Conservation (phyloP, 129 eudicot species). For the Glebionis coronaria region DNA sequence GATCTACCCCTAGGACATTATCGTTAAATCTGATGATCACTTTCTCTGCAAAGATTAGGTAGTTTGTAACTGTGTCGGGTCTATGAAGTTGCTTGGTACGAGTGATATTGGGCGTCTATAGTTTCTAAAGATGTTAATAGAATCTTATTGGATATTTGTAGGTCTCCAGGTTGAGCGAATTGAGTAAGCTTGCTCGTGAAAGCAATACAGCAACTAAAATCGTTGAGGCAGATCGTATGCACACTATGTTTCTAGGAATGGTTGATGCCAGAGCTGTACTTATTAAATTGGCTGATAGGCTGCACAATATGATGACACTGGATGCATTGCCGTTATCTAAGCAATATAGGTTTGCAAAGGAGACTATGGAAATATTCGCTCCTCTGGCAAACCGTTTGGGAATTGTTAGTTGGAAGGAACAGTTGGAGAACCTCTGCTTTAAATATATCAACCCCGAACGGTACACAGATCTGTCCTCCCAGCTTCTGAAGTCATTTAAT, state of each 20-base stretch:
- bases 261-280: constrained; percentile 93
- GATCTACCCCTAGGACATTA: not conserved
- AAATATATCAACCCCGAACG: constrained; percentile 64
- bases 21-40: not conserved
- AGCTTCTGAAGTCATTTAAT: constrained; percentile 62
- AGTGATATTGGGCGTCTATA: not conserved
- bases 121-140: not conserved
- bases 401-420: constrained; percentile 33
- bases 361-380: constrained; percentile 83
- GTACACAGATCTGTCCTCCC: constrained; percentile 60
- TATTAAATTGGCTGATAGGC: constrained; percentile 78
- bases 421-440: constrained; percentile 72
- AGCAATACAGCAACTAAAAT: constrained; percentile 78
- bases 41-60: not conserved
- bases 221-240: constrained; percentile 90
- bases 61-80: not conserved
- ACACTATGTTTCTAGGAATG: constrained; percentile 97
- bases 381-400: constrained; percentile 95
- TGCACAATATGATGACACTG: constrained; percentile 88
- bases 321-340: constrained; percentile 73
- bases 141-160: constrained; percentile 18
- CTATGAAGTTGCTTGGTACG: not conserved
- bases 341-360: constrained; percentile 82
- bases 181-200: constrained; percentile 99
- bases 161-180: constrained; percentile 88